Evolutionary conservation across 768 basidiomycete genomes (phyloP), one percentile per base, ranked within the genome.

Genomic region (Chalciporus chontae): DNA sequence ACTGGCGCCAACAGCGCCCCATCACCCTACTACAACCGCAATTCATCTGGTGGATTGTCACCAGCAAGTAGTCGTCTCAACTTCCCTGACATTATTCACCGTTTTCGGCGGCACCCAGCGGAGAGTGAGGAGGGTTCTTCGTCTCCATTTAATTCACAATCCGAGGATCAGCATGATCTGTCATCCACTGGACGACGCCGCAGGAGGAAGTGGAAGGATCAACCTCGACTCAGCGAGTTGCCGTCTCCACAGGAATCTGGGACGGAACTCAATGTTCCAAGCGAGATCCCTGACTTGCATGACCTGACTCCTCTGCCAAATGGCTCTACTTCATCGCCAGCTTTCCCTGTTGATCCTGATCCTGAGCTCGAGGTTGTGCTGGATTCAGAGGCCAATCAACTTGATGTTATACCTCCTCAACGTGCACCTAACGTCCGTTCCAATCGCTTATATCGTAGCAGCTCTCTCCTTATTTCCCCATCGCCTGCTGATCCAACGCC

Each of bases 101-200:
- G 70, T 40, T 54, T 72, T 29, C 66, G 69, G 36, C 66, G 68
- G 26, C 63, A 59, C 6, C 58, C 59, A n/a, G 52, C 60, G 9
- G 72, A 70, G 39, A 80, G 78, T 40, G 80, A 78, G 45, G 79
- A 75, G 11, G 74, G 68, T 2, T 71, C 73, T 6, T 75, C 75
- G 6, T 80, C 80, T 0, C 67, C 69, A 0, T 62, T 69, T 17
- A 70, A 73, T 49, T 80, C 79, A 0, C 61, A 74, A 10, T 78
- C 76, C 4, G 79, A 78, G 42, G 67, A 70, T 23, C 65, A 65
- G 47, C 62, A 58, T 8, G 61, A 62, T 32, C 68, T 64, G 2
- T 59, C 59, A 8, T 54, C 60, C 31, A 62, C 55, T 48, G 43
- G 40, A 18, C 43, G 37, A 42, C 57, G 38, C 15, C 42, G 45